Evolutionary conservation across 352 stramenopile species (phyloP).

Genomic region (Globisporangium takayamanum): DNA sequence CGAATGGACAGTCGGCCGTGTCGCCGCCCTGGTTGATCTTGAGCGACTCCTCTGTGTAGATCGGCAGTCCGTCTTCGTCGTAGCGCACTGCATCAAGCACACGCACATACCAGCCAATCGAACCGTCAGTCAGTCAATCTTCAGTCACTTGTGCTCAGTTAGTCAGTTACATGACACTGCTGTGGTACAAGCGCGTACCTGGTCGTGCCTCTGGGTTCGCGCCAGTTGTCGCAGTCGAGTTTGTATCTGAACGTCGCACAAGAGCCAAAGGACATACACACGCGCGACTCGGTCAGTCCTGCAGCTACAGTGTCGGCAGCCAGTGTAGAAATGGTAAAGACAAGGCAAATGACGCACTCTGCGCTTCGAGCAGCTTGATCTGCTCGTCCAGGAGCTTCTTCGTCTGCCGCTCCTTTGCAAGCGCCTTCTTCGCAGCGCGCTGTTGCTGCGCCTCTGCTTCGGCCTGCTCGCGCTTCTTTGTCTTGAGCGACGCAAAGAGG

Average conservation of each 20-base stretch:
- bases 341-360: conserved; percentile 42
- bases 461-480: conserved; percentile 65
- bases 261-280: conserved; percentile 4
- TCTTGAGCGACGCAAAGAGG: conserved; percentile 69
- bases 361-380: conserved; percentile 75
- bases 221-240: conserved; percentile 47
- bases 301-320: not conserved
- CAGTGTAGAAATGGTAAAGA: not conserved
- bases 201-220: conserved; percentile 67
- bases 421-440: conserved; percentile 34
- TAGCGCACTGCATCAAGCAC: conserved; percentile 52
- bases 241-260: conserved; percentile 49
- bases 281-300: conserved; percentile 2
- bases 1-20: conserved; percentile 84
- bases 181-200: conserved; percentile 28
- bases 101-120: conserved; percentile 6
- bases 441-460: conserved; percentile 50
- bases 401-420: conserved; percentile 41
- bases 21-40: conserved; percentile 79
- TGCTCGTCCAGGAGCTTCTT: conserved; percentile 63
- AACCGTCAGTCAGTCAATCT: not conserved
- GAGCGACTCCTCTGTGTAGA: conserved; percentile 82
- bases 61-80: conserved; percentile 78
- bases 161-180: not conserved
- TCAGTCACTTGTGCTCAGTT: not conserved